Percentiles rank a stretch among this genome's conserved stretches.
phyloP scores from a whole-genome alignment of 176 grass and related monocot species.

The Aechmea fasciata region DNA sequence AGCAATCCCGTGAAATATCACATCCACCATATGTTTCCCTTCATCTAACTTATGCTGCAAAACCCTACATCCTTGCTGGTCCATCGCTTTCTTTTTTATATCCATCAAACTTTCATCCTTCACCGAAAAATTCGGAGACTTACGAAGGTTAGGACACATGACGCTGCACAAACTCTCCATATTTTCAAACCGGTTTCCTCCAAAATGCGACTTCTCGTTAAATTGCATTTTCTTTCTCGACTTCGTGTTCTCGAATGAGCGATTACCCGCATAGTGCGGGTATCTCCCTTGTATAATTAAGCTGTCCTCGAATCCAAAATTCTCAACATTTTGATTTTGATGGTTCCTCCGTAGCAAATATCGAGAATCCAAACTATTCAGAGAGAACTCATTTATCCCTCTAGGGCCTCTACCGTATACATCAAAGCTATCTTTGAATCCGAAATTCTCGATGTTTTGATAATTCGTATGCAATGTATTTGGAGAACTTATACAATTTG shows the following conservation, averaged over 20 bases:
- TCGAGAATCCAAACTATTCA: constrained; percentile 1
- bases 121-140: constrained; percentile 10
- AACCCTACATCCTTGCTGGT: constrained; percentile 74
- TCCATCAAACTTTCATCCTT: constrained; percentile 42
- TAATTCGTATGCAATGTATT: not conserved
- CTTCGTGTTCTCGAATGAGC: not conserved
- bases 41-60: constrained; percentile 69
- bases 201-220: not conserved
- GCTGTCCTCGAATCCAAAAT: not conserved
- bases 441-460: not conserved
- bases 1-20: constrained; percentile 48
- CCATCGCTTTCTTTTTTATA: constrained; percentile 52
- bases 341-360: not conserved
- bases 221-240: not conserved
- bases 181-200: not conserved
- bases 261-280: not conserved
- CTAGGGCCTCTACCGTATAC: not conserved
- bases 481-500: not conserved
- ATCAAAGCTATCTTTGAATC: not conserved
- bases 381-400: not conserved
- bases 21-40: constrained; percentile 48
- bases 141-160: constrained; percentile 20
- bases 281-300: constrained; percentile 7
- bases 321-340: constrained; percentile 1
- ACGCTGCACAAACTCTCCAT: constrained; percentile 10